A percentile compares a stretch with the other conserved stretches of the same genome.
Conservation (phyloP, 1,284 basidiomycete species). For the Meripilus lineatus region DNA sequence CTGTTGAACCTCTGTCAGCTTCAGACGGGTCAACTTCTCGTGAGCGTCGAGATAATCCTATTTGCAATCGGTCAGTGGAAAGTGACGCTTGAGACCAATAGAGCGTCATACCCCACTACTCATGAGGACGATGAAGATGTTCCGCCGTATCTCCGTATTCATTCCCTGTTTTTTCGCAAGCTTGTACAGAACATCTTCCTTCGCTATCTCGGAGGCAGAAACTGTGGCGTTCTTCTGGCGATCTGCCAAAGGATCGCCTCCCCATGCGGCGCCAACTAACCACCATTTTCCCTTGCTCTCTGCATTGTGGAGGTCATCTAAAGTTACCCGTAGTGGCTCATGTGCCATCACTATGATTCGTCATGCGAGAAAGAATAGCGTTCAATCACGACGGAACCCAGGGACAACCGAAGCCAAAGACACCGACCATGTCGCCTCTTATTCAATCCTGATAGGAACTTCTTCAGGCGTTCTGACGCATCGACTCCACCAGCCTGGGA, state of each 20-base stretch:
- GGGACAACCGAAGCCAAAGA: background rate
- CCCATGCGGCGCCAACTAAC: constrained; percentile 97
- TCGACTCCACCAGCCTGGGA: constrained; percentile 62
- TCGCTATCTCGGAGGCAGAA: constrained; percentile 19
- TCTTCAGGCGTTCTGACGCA: constrained; percentile 79
- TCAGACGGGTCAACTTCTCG: constrained; percentile 79
- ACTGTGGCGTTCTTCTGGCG: constrained; percentile 33
- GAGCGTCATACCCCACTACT: constrained; percentile 73
- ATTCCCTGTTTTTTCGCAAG: constrained; percentile 93
- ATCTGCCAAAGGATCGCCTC: constrained; percentile 84
- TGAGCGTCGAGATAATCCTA: constrained; percentile 95
- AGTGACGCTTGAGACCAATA: background rate
- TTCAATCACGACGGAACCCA: background rate
- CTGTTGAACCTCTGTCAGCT: constrained; percentile 86
- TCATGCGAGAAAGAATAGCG: background rate
- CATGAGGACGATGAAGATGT: constrained; percentile 92
- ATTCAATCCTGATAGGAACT: constrained; percentile 68
- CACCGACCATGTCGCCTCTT: constrained; percentile 70
- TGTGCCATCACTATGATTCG: constrained; percentile 62
- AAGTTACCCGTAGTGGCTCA: constrained; percentile 79
- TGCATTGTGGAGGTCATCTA: constrained; percentile 83
- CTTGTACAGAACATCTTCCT: constrained; percentile 58
- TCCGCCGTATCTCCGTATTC: constrained; percentile 94
- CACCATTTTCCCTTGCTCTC: constrained; percentile 96
- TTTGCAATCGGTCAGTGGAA: background rate